Base-by-base conservation (phyloP, 495 filamentous ascomycete genomes). In the Aspergillus sclerotioniger region DNA sequence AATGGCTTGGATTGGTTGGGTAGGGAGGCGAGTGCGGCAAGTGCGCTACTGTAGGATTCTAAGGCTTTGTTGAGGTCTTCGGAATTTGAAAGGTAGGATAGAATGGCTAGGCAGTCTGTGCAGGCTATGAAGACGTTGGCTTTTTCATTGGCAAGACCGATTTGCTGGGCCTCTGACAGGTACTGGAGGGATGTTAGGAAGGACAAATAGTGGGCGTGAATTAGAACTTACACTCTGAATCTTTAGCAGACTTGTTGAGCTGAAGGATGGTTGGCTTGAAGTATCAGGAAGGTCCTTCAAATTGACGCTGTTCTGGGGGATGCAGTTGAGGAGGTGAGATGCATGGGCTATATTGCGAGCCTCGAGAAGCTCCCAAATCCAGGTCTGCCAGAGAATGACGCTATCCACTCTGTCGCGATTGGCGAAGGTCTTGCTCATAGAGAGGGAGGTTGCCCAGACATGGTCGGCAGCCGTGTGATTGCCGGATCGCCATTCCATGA, bases 341-440 rank as follows among this genome's bases (percentile, higher is more conserved):
- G 83, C 82, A 50, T 71, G 71, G 1, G 62, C 57, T 28, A 73
- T 57, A 29, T 88, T 73, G 2, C 69, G 69, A 10, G 61, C 66
- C 35, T 80, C 71, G 16, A 96, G 68, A 10, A 82, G 73, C 59
- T 87, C 81, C 90, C 88, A 93, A 6, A 86, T 73, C 83, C 89
- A 92, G 6, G 80, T 85, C 48, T 77, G 82, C 83, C 85, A 92
- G 0, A 94, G 73, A 13, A 87, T 57, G 17, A 85, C 75, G 19
- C 60, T 63, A 37, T 83, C 72, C n/a, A 69, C 61, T 47, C 64
- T 66, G 41, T 78, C 70, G 13, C 48, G 41, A 13, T 72, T 67
- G 8, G 71, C 59, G 12, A 82, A 75, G 5, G 64, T 71, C 35
- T 67, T 66, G 49, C 75, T 76, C 82, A 87, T 84, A 5, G 76